These are phyloP conservation scores for Sarocladiaceae sp. DNA, from an alignment of 2,329 filamentous ascomycete species.

Conservation along the genomic window DNA sequence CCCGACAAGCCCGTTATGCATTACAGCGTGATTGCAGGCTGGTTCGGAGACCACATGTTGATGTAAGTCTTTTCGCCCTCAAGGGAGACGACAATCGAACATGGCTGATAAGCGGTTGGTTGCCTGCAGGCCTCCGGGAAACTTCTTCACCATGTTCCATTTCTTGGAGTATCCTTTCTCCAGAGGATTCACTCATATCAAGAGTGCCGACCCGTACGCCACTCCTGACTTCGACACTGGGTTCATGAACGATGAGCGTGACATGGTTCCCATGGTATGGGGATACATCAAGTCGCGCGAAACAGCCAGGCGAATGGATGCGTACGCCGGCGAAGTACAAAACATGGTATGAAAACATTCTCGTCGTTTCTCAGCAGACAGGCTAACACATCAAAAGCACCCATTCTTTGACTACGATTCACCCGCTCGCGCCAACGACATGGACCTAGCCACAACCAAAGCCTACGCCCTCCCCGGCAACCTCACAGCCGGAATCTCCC, in stretches of 20 bases:
- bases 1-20: conserved; percentile 86
- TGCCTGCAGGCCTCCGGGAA: conserved; percentile 61
- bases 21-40: conserved; percentile 70
- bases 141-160: conserved; percentile 83
- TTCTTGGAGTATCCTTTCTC: conserved; percentile 77
- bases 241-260: conserved; percentile 82
- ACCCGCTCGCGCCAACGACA: conserved; percentile 63
- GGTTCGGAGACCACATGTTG: conserved; percentile 58
- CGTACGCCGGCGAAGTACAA: conserved; percentile 71
- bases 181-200: conserved; percentile 67
- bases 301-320: conserved; percentile 73
- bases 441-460: conserved; percentile 73
- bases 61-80: conserved; percentile 36
- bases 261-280: conserved; percentile 84
- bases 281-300: conserved; percentile 79
- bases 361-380: conserved; percentile 19
- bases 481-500: conserved; percentile 65
- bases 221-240: conserved; percentile 74
- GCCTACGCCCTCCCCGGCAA: conserved; percentile 71
- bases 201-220: conserved; percentile 68
- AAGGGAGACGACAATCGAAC: conserved; percentile 31
- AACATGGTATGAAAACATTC: conserved; percentile 32
- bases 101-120: not conserved
- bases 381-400: conserved; percentile 39
- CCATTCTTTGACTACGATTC: conserved; percentile 71